Evolutionary conservation across 2,329 filamentous ascomycete species (phyloP), one percentile per base, ranked within the genome.

Genomic region (Cercospora sp.): DNA sequence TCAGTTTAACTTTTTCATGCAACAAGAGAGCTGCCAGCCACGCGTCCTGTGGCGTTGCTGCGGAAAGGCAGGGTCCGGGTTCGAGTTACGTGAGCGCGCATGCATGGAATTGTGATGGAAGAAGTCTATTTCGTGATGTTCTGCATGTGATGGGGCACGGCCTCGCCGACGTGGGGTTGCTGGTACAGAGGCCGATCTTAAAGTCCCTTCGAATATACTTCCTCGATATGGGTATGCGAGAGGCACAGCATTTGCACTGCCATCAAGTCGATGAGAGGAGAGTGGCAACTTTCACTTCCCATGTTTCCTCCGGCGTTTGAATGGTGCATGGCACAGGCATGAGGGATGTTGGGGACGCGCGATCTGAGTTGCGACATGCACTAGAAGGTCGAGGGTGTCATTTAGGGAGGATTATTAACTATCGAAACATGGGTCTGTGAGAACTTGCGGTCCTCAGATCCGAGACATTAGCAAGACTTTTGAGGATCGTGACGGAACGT

Each of bases 41-140:
- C 65, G 49, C 59, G 28, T 28, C 24, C 28, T 53, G 65, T 66
- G 65, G 65, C 65, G 45, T 62, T 21, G 59, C 18, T 26, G 34
- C 21, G 63, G 16, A 45, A 45, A 49, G 21, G 30, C 34, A 21
- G 53, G 63, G 53, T 59, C 40, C 24, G n/a, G 21, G 26, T 9
- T 55, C 21, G 16, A 59, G 21, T 66, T 30, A 66, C 58, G 58
- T 55, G 64, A 66, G 43, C 34, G 59, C 16, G 37, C 58, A 62
- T 53, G 58, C 59, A 66, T 40, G 32, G 59, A 66, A 57, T 24
- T 40, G 45, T 45, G 58, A 28, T 62, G 18, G 59, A 66, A 66
- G 58, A 66, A 57, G 58, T 57, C 43, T 62, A 62, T 57, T 57
- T 28, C 12, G 49, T 55, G 49, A 55, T n/a, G 12, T 28, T 55